Conservation (phyloP, 2,329 filamentous ascomycete genomes). For the Chaetomiaceae sp. region DNA sequence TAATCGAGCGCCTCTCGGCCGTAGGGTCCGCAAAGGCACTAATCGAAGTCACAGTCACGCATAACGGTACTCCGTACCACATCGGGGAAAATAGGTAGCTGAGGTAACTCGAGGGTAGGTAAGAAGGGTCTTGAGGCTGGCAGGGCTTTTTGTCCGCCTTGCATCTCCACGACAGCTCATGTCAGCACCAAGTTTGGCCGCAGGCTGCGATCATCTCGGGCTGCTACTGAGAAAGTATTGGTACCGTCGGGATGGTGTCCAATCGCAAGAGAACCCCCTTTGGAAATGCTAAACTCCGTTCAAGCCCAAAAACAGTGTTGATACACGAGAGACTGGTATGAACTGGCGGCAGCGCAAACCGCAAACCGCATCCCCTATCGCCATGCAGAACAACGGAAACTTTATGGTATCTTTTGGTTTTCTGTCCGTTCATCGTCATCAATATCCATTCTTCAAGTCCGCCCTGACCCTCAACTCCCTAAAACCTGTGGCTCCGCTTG, state of each 20-base stretch:
- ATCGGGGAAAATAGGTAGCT: too few relatives aligned
- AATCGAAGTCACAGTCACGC: too few relatives aligned
- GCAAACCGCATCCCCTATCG: background rate
- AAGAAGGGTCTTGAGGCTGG: too few relatives aligned
- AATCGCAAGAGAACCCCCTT: background rate
- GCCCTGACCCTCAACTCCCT: background rate
- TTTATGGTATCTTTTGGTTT: constrained; percentile 15
- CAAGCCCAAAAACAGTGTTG: background rate
- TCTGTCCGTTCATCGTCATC: constrained; percentile 13
- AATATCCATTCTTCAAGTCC: constrained; percentile 1
- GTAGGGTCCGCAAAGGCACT: too few relatives aligned
- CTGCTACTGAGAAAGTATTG: too few relatives aligned
- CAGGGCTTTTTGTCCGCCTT: too few relatives aligned
- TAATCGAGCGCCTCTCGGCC: background rate
- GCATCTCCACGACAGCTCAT: too few relatives aligned
- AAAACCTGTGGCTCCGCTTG: constrained; percentile 57
- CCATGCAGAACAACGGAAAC: background rate
- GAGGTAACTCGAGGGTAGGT: too few relatives aligned
- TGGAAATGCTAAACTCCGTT: constrained; percentile 1
- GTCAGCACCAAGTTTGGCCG: too few relatives aligned
- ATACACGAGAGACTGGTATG: constrained; percentile 10
- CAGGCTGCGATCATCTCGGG: too few relatives aligned
- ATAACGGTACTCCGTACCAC: too few relatives aligned
- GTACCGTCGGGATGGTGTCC: too few relatives aligned
- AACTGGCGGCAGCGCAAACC: background rate